Conservation (phyloP, 139 green algal genomes). For the Ettlia oleoabundans region DNA sequence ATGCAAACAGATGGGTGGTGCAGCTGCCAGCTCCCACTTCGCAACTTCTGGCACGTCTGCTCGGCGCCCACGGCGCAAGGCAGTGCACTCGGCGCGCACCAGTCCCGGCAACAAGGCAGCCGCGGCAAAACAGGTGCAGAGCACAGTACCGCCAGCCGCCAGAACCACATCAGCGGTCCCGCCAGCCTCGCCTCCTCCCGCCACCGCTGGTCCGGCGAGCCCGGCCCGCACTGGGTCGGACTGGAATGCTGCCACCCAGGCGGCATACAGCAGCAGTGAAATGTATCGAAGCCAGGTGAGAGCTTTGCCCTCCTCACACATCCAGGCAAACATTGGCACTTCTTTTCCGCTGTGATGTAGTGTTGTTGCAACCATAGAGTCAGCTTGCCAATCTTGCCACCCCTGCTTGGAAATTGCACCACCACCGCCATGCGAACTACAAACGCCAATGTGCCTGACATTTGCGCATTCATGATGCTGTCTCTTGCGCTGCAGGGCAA, state of each 20-base stretch:
- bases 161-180: too few species aligned
- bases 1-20: not conserved
- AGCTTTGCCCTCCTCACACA: not conserved
- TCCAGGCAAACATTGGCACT: too few species aligned
- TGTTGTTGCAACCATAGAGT: too few species aligned
- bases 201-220: too few species aligned
- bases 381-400: too few species aligned
- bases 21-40: slow-evolving; percentile 6
- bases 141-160: too few species aligned
- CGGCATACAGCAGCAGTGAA: slow-evolving; percentile 19
- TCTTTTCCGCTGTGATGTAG: too few species aligned
- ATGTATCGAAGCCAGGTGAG: slow-evolving; percentile 35
- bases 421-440: not conserved
- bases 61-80: not conserved
- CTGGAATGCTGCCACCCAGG: not conserved
- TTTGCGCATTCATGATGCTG: not conserved
- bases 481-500: slow-evolving; percentile 26
- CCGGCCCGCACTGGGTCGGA: too few species aligned
- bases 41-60: not conserved
- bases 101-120: not conserved
- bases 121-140: not conserved
- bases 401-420: too few species aligned
- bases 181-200: not conserved
- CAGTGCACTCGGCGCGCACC: not conserved
- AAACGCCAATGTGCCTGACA: not conserved